Evolutionary conservation across 192 early-diverging fungal species (phyloP).

Genomic region (Coemansia sp.): DNA sequence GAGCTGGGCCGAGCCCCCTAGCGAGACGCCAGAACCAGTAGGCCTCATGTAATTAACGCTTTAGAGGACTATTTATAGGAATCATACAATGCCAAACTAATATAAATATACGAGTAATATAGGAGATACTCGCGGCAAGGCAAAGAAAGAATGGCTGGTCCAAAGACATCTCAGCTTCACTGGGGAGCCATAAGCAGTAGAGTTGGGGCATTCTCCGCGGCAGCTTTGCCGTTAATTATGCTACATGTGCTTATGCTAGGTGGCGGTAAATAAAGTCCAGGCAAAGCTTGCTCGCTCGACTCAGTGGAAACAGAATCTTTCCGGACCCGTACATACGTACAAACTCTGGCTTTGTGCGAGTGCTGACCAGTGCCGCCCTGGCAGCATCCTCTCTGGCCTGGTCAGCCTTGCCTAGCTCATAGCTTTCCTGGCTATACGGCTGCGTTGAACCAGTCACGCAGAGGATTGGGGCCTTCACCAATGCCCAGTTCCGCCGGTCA

Average conservation of each 20-base stretch:
- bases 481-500: slow-evolving; percentile 32
- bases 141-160: background rate
- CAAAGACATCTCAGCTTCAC: background rate
- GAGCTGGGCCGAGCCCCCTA: background rate
- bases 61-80: background rate
- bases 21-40: background rate
- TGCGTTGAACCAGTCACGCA: slow-evolving; percentile 26
- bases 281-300: slow-evolving; percentile 27
- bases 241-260: background rate
- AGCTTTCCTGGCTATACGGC: background rate
- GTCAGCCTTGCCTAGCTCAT: slow-evolving; percentile 1
- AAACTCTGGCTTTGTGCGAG: slow-evolving; percentile 36
- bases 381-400: slow-evolving; percentile 24
- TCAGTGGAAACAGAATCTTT: slow-evolving; percentile 41
- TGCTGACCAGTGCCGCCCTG: slow-evolving; percentile 34
- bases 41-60: background rate
- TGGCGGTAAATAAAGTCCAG: slow-evolving; percentile 42
- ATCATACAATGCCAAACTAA: background rate
- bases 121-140: background rate
- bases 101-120: too few species aligned
- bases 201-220: background rate
- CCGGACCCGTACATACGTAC: slow-evolving; percentile 34
- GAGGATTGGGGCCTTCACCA: slow-evolving; percentile 37
- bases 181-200: background rate
- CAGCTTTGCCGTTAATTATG: background rate